Conservation (phyloP, 306 rosid species). For the Phaseolus lunatus region DNA sequence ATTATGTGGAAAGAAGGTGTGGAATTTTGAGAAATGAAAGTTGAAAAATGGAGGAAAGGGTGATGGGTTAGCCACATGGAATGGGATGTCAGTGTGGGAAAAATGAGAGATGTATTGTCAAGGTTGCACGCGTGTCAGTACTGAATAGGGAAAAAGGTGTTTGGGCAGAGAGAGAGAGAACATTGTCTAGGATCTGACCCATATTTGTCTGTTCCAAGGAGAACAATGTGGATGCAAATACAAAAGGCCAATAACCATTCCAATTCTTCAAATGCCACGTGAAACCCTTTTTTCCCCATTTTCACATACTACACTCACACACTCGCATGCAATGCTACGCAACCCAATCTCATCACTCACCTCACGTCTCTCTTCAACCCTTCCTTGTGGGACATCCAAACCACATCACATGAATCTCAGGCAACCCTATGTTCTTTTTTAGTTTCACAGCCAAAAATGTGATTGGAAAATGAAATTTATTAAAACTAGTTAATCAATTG, state of each 20-base stretch:
- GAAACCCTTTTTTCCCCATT: slow-evolving; percentile 15
- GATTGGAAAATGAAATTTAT: no score
- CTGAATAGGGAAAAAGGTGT: slow-evolving; percentile 38
- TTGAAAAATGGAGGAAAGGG: neutral
- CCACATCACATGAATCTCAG: no score
- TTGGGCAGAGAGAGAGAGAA: neutral
- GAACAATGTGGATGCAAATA: slow-evolving; percentile 39
- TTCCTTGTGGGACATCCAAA: no score
- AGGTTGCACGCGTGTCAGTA: slow-evolving; percentile 47
- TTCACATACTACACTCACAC: neutral
- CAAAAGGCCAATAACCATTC: slow-evolving; percentile 23
- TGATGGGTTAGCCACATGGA: slow-evolving; percentile 48
- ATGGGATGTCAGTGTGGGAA: slow-evolving; percentile 28
- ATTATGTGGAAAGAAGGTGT: neutral
- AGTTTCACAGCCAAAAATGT: no score
- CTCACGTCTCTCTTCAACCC: no score
- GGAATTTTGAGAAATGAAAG: no score
- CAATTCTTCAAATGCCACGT: slow-evolving; percentile 40
- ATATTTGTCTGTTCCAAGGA: slow-evolving; percentile 42
- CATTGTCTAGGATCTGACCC: slow-evolving; percentile 40
- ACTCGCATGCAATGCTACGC: slow-evolving; percentile 59
- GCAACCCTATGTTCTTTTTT: no score
- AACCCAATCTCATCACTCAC: neutral
- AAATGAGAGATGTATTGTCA: slow-evolving; percentile 35
- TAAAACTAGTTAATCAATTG: no score